Percentiles rank a stretch among this genome's conserved stretches.
These are phyloP conservation scores for Blastobotrys mokoenaii DNA, from an alignment of 805 yeast species.

Conservation along the genomic window DNA sequence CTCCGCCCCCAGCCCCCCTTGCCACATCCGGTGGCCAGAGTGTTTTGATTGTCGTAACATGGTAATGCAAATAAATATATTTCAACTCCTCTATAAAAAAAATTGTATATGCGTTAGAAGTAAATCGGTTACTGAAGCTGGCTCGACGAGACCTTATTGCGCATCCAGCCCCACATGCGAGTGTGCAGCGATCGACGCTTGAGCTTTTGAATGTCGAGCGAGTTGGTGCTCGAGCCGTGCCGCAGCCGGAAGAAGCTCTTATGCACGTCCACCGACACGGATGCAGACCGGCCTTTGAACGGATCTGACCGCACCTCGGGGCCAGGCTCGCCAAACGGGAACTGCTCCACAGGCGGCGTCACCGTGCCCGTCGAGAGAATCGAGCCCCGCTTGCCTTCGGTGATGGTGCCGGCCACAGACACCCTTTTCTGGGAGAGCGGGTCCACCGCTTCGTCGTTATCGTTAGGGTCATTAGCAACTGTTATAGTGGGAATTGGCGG, in stretches of 20 bases:
- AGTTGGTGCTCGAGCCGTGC: constrained; percentile 7
- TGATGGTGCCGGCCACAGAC: not conserved
- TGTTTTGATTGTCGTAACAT: no score
- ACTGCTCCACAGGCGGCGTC: constrained; percentile 2
- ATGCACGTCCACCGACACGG: no score
- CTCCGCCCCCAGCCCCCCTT: no score
- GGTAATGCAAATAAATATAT: no score
- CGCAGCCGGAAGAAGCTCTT: constrained; percentile 4
- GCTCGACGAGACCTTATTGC: constrained; percentile 5
- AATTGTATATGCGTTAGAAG: no score
- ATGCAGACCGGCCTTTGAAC: not conserved
- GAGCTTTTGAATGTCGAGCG: not conserved
- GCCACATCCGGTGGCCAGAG: no score
- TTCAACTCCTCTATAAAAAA: no score
- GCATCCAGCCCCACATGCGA: constrained; percentile 24
- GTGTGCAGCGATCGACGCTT: constrained; percentile 6
- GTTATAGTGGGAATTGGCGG: not conserved
- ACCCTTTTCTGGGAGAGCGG: not conserved
- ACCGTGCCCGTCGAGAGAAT: constrained; percentile 1
- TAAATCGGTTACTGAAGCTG: no score
- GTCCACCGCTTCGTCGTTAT: no score
- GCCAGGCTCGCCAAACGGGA: constrained; percentile 24
- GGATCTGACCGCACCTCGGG: constrained; percentile 18
- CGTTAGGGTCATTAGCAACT: not conserved
- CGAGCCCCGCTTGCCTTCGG: constrained; percentile 2